These are phyloP conservation scores for Tetrapyrgos nigripes DNA, from an alignment of 1,284 basidiomycete genomes.

Conservation along the genomic window DNA sequence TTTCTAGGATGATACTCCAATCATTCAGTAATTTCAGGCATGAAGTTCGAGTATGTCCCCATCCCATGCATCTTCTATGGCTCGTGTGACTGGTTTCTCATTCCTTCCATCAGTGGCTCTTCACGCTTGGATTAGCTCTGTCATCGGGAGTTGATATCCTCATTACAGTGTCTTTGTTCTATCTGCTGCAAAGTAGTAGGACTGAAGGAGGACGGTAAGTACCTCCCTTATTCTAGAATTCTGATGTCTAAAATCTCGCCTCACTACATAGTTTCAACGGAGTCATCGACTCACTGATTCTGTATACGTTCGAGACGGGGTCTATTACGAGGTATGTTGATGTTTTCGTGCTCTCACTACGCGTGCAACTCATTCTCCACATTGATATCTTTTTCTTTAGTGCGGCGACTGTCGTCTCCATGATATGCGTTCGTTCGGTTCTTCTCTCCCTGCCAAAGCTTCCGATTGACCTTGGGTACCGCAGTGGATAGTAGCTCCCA, in stretches of 20 bases:
- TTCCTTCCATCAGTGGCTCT: conserved; percentile 45
- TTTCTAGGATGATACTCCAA: not conserved
- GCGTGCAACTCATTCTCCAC: too few species aligned
- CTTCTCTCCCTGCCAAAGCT: not conserved
- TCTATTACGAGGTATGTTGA: conserved; percentile 49
- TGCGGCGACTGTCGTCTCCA: conserved; percentile 40
- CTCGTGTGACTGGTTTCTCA: not conserved
- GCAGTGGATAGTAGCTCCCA: conserved; percentile 26
- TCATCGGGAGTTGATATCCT: conserved; percentile 55
- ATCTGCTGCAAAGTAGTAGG: conserved; percentile 46
- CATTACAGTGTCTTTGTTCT: conserved; percentile 52
- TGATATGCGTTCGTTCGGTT: conserved; percentile 48
- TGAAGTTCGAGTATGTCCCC: not conserved
- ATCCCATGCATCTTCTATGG: too few species aligned
- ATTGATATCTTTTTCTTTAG: conserved; percentile 28
- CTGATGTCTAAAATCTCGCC: not conserved
- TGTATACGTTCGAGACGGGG: conserved; percentile 62
- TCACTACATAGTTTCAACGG: conserved; percentile 47
- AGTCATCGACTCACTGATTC: conserved; percentile 53
- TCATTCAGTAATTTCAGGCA: conserved; percentile 8
- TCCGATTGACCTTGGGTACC: not conserved
- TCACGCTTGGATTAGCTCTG: conserved; percentile 56
- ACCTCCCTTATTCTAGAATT: not conserved
- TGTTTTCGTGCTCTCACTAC: not conserved
- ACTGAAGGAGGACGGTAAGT: conserved; percentile 18